Evolutionary conservation across 441 rosid genomes (phyloP).

Genomic region (Populus hybrid): DNA sequence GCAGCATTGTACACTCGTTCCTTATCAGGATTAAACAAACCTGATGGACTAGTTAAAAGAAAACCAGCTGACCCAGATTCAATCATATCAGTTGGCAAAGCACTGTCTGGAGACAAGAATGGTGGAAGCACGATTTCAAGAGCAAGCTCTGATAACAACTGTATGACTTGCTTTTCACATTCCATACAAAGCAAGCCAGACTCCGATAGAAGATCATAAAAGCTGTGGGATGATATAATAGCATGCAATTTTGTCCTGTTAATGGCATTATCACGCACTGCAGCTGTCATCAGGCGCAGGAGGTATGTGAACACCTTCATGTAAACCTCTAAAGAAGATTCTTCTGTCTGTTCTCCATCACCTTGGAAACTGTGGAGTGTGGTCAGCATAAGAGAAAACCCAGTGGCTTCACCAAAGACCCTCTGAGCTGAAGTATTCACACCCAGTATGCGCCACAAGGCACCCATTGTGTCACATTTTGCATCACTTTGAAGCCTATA

Average conservation of each 20-base stretch:
- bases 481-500: slow-evolving; percentile 90
- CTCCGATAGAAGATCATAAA: slow-evolving; percentile 90
- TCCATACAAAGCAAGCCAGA: slow-evolving; percentile 96
- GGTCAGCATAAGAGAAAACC: slow-evolving; percentile 97
- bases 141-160: slow-evolving; percentile 87
- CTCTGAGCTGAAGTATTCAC: slow-evolving; percentile 81
- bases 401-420: slow-evolving; percentile 97
- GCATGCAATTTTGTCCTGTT: slow-evolving; percentile 89
- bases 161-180: slow-evolving; percentile 96
- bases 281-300: slow-evolving; percentile 91
- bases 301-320: slow-evolving; percentile 84
- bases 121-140: slow-evolving; percentile 97
- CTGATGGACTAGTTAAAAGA: slow-evolving; percentile 58
- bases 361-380: slow-evolving; percentile 90
- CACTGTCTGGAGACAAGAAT: slow-evolving; percentile 59
- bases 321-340: slow-evolving; percentile 49
- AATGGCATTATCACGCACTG: slow-evolving; percentile 68
- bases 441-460: slow-evolving; percentile 97
- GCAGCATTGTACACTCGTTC: slow-evolving; percentile 91
- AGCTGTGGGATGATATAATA: slow-evolving; percentile 82
- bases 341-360: slow-evolving; percentile 55
- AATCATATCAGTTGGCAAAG: slow-evolving; percentile 36
- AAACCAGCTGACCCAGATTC: slow-evolving; percentile 52
- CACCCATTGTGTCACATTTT: slow-evolving; percentile 96
- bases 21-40: slow-evolving; percentile 71